Evolutionary conservation across 176 grass and related monocot species (phyloP).

Genomic region (Elaeis guineensis): DNA sequence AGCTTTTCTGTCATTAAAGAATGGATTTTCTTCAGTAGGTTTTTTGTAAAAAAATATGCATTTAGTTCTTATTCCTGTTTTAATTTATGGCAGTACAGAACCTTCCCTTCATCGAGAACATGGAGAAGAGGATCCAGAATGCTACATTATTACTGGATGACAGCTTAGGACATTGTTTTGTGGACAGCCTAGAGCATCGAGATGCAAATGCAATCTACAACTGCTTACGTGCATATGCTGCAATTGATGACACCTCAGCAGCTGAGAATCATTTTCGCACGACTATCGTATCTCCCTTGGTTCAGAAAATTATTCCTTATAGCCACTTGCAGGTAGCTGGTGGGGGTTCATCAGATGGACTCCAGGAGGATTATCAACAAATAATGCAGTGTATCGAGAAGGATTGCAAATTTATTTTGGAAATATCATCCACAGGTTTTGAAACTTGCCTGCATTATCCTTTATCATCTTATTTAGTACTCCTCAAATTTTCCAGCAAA

Average conservation of each 20-base stretch:
- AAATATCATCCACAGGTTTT: constrained; percentile 82
- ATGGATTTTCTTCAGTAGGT: neutral
- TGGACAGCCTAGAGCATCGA: constrained; percentile 66
- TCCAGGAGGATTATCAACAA: constrained; percentile 71
- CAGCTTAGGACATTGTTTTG: constrained; percentile 75
- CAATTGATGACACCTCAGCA: constrained; percentile 84
- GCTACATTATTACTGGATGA: constrained; percentile 76
- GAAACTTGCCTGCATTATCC: too few relatives aligned
- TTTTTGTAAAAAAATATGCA: constrained; percentile 2
- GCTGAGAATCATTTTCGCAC: constrained; percentile 85
- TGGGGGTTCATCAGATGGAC: constrained; percentile 49
- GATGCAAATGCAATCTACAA: constrained; percentile 87
- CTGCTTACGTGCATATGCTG: constrained; percentile 89
- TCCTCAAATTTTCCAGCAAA: too few relatives aligned
- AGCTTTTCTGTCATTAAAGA: too few relatives aligned
- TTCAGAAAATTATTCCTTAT: constrained; percentile 78
- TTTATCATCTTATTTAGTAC: too few relatives aligned
- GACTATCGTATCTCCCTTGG: constrained; percentile 62
- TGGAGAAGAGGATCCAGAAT: constrained; percentile 92
- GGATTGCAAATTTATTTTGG: constrained; percentile 96
- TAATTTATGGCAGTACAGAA: constrained; percentile 92
- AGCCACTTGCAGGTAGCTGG: constrained; percentile 43
- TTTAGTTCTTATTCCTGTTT: constrained; percentile 34
- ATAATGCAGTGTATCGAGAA: constrained; percentile 72
- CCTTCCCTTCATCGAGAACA: constrained; percentile 97